Evolutionary conservation across 495 filamentous ascomycete genomes (phyloP).

Genomic region (Letharia lupina): DNA sequence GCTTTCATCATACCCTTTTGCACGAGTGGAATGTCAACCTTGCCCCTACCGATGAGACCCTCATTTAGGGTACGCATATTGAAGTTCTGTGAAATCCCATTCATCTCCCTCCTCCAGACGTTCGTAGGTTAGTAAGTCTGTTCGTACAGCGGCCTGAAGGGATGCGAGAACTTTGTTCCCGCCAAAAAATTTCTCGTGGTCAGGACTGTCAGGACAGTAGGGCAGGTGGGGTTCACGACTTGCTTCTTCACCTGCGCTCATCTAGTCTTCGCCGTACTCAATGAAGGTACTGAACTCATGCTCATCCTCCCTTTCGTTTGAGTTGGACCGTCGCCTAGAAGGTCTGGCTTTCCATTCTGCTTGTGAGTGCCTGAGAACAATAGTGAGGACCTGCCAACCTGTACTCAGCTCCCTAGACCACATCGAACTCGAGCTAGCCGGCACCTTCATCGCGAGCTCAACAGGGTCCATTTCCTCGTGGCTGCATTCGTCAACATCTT

Average conservation of each 20-base stretch:
- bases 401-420: constrained; percentile 17
- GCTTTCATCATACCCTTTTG: constrained; percentile 26
- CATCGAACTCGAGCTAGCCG: neutral
- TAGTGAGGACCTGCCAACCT: constrained; percentile 19
- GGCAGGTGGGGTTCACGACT: constrained; percentile 5
- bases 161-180: constrained; percentile 19
- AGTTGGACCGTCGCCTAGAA: neutral
- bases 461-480: constrained; percentile 17
- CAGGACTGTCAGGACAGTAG: neutral
- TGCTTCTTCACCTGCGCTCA: constrained; percentile 1
- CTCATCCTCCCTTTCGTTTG: neutral
- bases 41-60: constrained; percentile 16
- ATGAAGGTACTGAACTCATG: neutral
- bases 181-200: constrained; percentile 22
- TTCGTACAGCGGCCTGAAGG: constrained; percentile 28
- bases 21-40: constrained; percentile 19
- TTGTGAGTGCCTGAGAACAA: constrained; percentile 15
- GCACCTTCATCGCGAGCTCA: constrained; percentile 12
- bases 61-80: constrained; percentile 22
- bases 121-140: constrained; percentile 28
- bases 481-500: constrained; percentile 10
- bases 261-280: constrained; percentile 11
- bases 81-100: constrained; percentile 29
- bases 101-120: constrained; percentile 24
- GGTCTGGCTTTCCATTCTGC: constrained; percentile 6